Evolutionary conservation across 805 yeast species (phyloP), one percentile per base, ranked within the genome.

Genomic region (Candida ponderosae): DNA sequence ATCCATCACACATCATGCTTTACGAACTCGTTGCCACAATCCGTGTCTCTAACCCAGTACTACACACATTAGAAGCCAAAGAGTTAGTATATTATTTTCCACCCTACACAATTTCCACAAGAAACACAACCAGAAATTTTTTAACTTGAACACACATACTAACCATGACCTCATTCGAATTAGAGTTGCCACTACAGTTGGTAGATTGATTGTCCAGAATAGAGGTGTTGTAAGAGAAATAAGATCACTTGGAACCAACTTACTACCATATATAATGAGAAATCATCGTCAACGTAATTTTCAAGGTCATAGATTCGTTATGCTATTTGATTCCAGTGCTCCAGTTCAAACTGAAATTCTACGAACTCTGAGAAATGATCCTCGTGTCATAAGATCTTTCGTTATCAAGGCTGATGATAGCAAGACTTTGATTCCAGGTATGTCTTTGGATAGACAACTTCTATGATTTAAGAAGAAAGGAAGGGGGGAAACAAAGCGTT

Each of bases 211-310:
- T 21, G 72, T 93, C 40, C 76, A 78, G 42, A 89, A 90, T 61
- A 86, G 96, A 70, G 98, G 98, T 35, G 90, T 90, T n/a, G 79
- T 90, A 29, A 74, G 97, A 56, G 79, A 76, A 42, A 75, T 90
- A 33, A 74, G 81, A 36, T 82, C 88, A 44, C 62, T 89, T 57
- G 97, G 96, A 1, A 73, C 79, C 31, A 75, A 75, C 43, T 78
- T 79, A 20, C 69, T 93, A 38, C 96, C 97, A 16, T 81, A 78
- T 45, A 73, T 90, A 42, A 72, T 85, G 62, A 76, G 79, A 46
- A 85, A 85, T 54, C 87, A 87, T 53, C 94, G 88, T 53, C 95
- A 89, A 55, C 72, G 77, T 42, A 95, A 89, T 60, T 86, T 86
- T 56, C 89, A 86, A 56, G 97, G 97, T 3, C 80, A 82, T 40